Evolutionary conservation across 2,329 filamentous ascomycete species (phyloP).

Genomic region (Fusarium armeniacum): DNA sequence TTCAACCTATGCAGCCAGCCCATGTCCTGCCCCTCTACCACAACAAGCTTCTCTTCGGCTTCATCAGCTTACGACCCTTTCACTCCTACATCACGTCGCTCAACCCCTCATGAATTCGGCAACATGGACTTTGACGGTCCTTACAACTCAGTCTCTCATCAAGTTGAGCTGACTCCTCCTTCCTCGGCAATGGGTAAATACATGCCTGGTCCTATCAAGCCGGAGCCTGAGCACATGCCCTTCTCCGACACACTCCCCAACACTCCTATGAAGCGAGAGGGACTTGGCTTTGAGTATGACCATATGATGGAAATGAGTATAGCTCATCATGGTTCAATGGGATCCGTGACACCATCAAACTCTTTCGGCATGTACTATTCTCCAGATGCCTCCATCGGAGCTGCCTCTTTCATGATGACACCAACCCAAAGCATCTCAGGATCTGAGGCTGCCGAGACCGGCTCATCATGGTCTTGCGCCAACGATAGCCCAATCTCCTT

Average conservation of each 20-base stretch:
- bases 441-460: slow-evolving; percentile 57
- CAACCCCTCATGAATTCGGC: slow-evolving; percentile 58
- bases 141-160: slow-evolving; percentile 49
- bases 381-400: slow-evolving; percentile 52
- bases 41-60: slow-evolving; percentile 58
- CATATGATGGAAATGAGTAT: slow-evolving; percentile 58
- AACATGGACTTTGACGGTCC: slow-evolving; percentile 57
- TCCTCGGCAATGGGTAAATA: slow-evolving; percentile 53
- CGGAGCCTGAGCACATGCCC: slow-evolving; percentile 53
- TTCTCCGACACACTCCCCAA: slow-evolving; percentile 53
- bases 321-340: slow-evolving; percentile 53
- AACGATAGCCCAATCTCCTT: slow-evolving; percentile 60
- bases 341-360: slow-evolving; percentile 56
- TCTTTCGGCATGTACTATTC: slow-evolving; percentile 57
- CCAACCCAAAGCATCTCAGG: slow-evolving; percentile 58
- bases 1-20: slow-evolving; percentile 57
- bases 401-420: slow-evolving; percentile 57
- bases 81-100: slow-evolving; percentile 61
- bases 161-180: slow-evolving; percentile 56
- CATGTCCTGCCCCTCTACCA: slow-evolving; percentile 55
- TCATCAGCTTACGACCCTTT: slow-evolving; percentile 60
- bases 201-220: slow-evolving; percentile 55
- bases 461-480: slow-evolving; percentile 57
- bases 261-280: slow-evolving; percentile 57
- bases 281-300: slow-evolving; percentile 56